Conservation (phyloP, 352 stramenopile genomes). For the Pythium rishiriense region DNA sequence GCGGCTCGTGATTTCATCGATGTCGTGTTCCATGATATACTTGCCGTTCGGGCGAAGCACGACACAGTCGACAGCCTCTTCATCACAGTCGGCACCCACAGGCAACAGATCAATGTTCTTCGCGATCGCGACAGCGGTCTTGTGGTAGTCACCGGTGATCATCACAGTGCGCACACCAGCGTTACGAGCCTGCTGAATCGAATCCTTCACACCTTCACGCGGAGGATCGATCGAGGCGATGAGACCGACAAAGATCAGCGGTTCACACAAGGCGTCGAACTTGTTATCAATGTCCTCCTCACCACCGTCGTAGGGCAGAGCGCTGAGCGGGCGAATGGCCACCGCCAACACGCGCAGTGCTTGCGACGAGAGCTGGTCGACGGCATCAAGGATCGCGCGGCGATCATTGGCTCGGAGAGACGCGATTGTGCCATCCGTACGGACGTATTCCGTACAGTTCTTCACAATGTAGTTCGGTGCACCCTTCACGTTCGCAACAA, state of each 20-base stretch:
- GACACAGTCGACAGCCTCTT: constrained; percentile 76
- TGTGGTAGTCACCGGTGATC: constrained; percentile 95
- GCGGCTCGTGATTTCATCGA: constrained; percentile 86
- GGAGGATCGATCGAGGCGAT: constrained; percentile 90
- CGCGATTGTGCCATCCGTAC: constrained; percentile 38
- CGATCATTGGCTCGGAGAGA: constrained; percentile 45
- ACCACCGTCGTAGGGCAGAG: constrained; percentile 40
- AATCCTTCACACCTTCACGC: constrained; percentile 58
- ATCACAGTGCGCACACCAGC: constrained; percentile 85
- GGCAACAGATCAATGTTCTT: constrained; percentile 91
- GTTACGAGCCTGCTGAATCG: constrained; percentile 45
- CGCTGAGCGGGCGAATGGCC: constrained; percentile 67
- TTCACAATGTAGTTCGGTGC: constrained; percentile 71
- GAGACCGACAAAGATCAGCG: constrained; percentile 92
- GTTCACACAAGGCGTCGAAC: constrained; percentile 58
- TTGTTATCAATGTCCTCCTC: constrained; percentile 73
- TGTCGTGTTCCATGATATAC: constrained; percentile 69
- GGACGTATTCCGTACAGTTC: constrained; percentile 62
- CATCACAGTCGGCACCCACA: constrained; percentile 50
- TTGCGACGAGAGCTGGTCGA: constrained; percentile 71
- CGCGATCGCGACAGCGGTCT: constrained; percentile 94
- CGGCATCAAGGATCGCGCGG: constrained; percentile 49
- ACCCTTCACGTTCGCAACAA: constrained; percentile 62
- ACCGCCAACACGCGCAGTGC: constrained; percentile 90
- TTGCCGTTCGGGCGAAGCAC: constrained; percentile 44